These are phyloP conservation scores for Cnidoscolus chayamansa DNA, from an alignment of 441 rosid genomes.

Conservation along the genomic window DNA sequence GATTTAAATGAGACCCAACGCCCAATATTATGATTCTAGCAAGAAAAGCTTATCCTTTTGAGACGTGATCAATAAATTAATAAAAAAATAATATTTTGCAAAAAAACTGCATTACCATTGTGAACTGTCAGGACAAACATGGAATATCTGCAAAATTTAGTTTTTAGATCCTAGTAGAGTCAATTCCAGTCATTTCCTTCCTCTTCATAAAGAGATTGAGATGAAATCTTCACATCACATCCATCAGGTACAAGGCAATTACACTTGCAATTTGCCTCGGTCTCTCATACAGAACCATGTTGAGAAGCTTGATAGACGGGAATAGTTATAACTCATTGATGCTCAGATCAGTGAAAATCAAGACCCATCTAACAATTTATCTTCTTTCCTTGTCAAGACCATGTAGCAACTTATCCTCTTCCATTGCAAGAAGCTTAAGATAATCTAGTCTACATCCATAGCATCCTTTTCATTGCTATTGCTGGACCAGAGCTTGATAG, in stretches of 20 bases:
- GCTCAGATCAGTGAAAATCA: not conserved
- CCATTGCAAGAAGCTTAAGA: not conserved
- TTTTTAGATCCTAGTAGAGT: not conserved
- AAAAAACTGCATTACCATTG: too few relatives aligned
- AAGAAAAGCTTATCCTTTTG: too few relatives aligned
- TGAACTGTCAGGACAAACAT: not conserved
- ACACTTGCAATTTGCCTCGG: not conserved
- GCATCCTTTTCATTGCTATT: conserved; percentile 26
- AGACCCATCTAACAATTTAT: not conserved
- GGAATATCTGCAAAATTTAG: not conserved
- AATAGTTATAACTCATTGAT: not conserved
- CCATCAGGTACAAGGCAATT: not conserved
- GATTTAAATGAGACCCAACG: too few relatives aligned
- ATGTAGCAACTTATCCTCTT: not conserved
- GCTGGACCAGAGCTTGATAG: conserved; percentile 58
- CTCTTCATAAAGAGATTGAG: not conserved
- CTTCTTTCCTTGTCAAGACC: not conserved
- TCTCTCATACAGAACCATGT: not conserved
- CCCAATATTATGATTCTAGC: too few relatives aligned
- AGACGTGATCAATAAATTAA: too few relatives aligned
- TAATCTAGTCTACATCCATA: conserved; percentile 35
- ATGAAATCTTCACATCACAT: not conserved
- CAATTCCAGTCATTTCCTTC: not conserved
- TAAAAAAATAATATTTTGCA: too few relatives aligned
- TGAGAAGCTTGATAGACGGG: not conserved